Evolutionary conservation across 2,329 filamentous ascomycete genomes (phyloP).

Genomic region (Metarhizium guizhouense): DNA sequence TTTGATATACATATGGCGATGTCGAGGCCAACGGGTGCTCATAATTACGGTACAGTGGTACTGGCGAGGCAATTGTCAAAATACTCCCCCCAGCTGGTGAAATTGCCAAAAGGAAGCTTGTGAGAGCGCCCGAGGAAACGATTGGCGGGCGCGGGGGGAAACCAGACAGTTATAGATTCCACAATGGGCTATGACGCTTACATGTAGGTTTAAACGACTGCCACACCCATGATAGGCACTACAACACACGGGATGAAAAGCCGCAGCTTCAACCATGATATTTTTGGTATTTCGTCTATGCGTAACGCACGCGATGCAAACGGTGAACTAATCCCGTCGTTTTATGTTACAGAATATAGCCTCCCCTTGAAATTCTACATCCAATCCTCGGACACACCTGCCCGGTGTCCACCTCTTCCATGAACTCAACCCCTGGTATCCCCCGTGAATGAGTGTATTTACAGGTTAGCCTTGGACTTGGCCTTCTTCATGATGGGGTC

Average conservation of each 20-base stretch:
- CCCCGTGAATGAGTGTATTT: slow-evolving; percentile 21
- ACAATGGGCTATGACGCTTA: slow-evolving; percentile 1
- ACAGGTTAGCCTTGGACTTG: slow-evolving; percentile 76
- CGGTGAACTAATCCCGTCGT: not conserved
- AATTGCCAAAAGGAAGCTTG: slow-evolving; percentile 33
- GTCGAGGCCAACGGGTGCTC: not conserved
- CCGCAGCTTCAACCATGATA: not conserved
- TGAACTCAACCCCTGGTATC: not conserved
- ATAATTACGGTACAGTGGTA: slow-evolving; percentile 21
- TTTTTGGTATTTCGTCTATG: slow-evolving; percentile 10
- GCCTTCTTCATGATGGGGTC: slow-evolving; percentile 88
- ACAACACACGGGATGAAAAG: not conserved
- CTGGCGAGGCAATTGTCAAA: slow-evolving; percentile 36
- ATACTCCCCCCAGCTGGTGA: slow-evolving; percentile 29
- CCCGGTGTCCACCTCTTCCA: not conserved
- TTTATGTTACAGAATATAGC: slow-evolving; percentile 1
- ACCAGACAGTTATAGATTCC: slow-evolving; percentile 23
- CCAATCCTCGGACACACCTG: not conserved
- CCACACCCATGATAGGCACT: too few relatives aligned
- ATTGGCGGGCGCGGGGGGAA: too few relatives aligned
- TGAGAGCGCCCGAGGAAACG: not conserved
- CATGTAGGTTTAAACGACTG: too few relatives aligned
- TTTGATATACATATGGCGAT: too few relatives aligned
- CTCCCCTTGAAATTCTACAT: not conserved
- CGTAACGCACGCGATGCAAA: slow-evolving; percentile 7